Evolutionary conservation across 768 basidiomycete species (phyloP), one percentile per base, ranked within the genome.

Genomic region (Neoboletus subvelutipes): DNA sequence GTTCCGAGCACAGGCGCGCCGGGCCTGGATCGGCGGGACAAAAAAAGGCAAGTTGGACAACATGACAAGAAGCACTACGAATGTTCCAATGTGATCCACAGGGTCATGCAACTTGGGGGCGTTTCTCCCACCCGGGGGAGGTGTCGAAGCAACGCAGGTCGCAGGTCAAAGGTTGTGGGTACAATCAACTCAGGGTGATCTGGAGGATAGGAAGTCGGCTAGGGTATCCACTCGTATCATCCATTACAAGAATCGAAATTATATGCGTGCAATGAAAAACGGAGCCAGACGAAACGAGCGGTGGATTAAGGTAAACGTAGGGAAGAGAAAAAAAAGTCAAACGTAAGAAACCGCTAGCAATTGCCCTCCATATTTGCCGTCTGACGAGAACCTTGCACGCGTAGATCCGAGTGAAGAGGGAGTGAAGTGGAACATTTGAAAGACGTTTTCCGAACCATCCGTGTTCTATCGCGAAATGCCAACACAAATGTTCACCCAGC

Each of bases 401-500:
- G 33, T 22, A 48, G 55, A 50, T 55, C 45, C 42, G 31, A 24
- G 28, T 31, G 49, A 53, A 37, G 22, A 45, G 34, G 7, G 28
- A 18, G 39, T 9, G 2, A 20, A 39, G 39, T 40, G 18, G 24
- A 33, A 41, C 13, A 20, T 8, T n/a, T 12, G 17, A 9, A 33
- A 36, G 37, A 28, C 22, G 18, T 24, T 24, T 52, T 41, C 26
- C 28, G 17, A 45, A 9, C 17, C 11, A 20, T 37, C 48, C 11
- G 33, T 34, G 39, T 50, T 54, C 65, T 71, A 71, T 45, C 70
- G 68, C 45, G 64, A 59, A 17, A 89, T 72, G 17, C 89, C 90
- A 29, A 97, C 77, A 67, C 93, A 95, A 52, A 98, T 79, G 69
- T 91, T 90, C 29, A 96, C 80, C 94, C 94, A 98, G 6, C 97